These are phyloP conservation scores for Alternaria dauci DNA, from an alignment of 2,329 filamentous ascomycete species.

Conservation along the genomic window DNA sequence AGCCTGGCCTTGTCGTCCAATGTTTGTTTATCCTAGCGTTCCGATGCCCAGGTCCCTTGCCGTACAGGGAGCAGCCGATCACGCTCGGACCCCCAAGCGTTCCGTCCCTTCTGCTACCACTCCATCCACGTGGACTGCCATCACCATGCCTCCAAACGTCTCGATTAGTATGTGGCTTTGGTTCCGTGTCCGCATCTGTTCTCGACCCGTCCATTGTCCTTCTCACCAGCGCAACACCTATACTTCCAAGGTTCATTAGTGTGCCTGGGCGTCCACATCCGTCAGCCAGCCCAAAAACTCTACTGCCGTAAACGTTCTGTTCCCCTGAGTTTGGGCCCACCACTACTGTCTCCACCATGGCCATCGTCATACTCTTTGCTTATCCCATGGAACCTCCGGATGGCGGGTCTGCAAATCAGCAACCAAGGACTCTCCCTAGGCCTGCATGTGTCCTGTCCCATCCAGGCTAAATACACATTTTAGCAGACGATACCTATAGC, in stretches of 20 bases:
- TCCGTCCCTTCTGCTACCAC: conserved; percentile 2
- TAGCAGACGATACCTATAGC: conserved; percentile 3
- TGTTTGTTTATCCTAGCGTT: conserved; percentile 25
- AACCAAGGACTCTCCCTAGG: not conserved
- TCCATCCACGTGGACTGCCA: not conserved
- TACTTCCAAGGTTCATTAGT: not conserved
- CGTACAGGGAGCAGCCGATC: conserved; percentile 17
- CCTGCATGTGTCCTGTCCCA: not conserved
- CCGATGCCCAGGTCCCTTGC: not conserved
- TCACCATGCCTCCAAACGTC: not conserved
- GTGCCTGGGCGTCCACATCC: not conserved
- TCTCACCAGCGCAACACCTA: not conserved
- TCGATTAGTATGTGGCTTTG: not conserved
- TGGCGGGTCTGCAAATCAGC: conserved; percentile 1
- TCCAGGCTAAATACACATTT: conserved; percentile 12
- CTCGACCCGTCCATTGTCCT: not conserved
- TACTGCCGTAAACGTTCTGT: not conserved
- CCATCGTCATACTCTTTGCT: not conserved
- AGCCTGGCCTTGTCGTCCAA: conserved; percentile 10
- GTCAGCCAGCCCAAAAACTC: not conserved
- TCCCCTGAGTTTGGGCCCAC: conserved; percentile 1
- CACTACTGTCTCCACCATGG: conserved; percentile 2
- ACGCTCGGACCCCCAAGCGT: conserved; percentile 9
- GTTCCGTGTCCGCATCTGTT: not conserved
- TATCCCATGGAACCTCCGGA: not conserved